Evolutionary conservation across 768 basidiomycete genomes (phyloP).

Genomic region (Pleurotus giganteus): DNA sequence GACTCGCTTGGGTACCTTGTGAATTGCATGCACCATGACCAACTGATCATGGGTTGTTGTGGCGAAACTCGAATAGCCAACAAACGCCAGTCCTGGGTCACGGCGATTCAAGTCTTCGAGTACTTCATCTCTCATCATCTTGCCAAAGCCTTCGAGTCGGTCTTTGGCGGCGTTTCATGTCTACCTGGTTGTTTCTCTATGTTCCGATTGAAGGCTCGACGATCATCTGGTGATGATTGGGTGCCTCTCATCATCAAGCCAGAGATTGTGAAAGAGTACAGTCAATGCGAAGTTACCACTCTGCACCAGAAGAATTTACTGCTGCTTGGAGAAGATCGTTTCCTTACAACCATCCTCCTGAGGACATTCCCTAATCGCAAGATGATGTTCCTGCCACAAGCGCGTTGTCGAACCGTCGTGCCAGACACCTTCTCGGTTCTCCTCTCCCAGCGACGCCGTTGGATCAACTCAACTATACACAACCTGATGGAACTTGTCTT

Average conservation of each 20-base stretch:
- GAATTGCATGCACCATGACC: conserved; percentile 98
- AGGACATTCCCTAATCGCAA: conserved; percentile 98
- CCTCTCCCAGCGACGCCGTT: conserved; percentile 94
- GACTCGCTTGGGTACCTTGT: conserved; percentile 89
- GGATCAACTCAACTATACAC: conserved; percentile 99
- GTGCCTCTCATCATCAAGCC: conserved; percentile 95
- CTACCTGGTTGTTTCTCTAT: conserved; percentile 99
- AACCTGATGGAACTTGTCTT: conserved; percentile 99
- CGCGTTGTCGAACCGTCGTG: conserved; percentile 90
- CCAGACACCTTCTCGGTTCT: conserved; percentile 93
- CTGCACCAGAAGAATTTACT: conserved; percentile 98
- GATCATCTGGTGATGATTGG: conserved; percentile 90
- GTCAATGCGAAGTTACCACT: conserved; percentile 89
- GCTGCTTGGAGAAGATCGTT: conserved; percentile 97
- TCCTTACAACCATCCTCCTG: conserved; percentile 93
- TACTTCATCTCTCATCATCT: conserved; percentile 99
- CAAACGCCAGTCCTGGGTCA: conserved; percentile 98
- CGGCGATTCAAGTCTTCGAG: conserved; percentile 96
- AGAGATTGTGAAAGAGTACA: conserved; percentile 96
- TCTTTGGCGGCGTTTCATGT: conserved; percentile 99
- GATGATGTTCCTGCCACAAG: conserved; percentile 99
- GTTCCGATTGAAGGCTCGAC: conserved; percentile 96
- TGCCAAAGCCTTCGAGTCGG: conserved; percentile 97
- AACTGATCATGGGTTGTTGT: conserved; percentile 98
- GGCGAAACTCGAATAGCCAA: conserved; percentile 99